phyloP scores from a whole-genome alignment of 352 stramenopile species.

The Pythium coloratum region DNA sequence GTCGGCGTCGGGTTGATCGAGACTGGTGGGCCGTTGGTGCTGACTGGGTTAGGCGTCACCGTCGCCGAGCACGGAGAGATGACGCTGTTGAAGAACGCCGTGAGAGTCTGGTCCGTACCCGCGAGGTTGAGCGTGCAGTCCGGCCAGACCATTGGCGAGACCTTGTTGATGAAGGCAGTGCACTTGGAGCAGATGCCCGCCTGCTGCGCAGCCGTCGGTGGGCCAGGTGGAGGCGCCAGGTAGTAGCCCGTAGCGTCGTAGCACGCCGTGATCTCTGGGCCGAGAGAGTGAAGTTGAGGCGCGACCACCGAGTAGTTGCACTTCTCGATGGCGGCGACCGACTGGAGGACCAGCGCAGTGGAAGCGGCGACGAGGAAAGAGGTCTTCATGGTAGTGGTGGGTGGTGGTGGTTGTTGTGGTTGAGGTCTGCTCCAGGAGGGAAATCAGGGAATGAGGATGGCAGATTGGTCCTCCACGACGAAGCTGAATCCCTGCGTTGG shows the following conservation, averaged over 20 bases:
- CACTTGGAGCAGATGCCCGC: slow-evolving; percentile 19
- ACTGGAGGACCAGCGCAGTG: neutral
- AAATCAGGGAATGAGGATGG: slow-evolving; percentile 10
- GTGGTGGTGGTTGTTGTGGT: neutral
- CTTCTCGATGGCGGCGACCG: slow-evolving; percentile 6
- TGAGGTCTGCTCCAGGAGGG: slow-evolving; percentile 1
- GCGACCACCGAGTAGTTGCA: slow-evolving; percentile 22
- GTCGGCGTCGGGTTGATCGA: neutral
- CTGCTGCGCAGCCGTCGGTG: slow-evolving; percentile 11
- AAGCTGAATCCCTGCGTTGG: too few relatives aligned
- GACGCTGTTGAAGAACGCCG: slow-evolving; percentile 19
- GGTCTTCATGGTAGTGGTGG: slow-evolving; percentile 12
- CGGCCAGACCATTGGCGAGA: slow-evolving; percentile 15
- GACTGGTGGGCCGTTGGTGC: neutral
- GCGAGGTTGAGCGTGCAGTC: slow-evolving; percentile 19
- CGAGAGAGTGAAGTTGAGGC: slow-evolving; percentile 21
- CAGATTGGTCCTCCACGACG: too few relatives aligned
- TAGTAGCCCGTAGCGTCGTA: slow-evolving; percentile 16
- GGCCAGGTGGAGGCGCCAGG: slow-evolving; percentile 9
- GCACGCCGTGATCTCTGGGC: slow-evolving; percentile 14
- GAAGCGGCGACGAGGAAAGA: neutral
- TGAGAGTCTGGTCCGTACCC: slow-evolving; percentile 20
- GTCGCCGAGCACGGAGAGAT: slow-evolving; percentile 4
- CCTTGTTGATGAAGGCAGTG: slow-evolving; percentile 14
- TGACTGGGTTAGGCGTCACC: neutral